A percentile compares a stretch with the other conserved stretches of the same genome.
Conservation (phyloP, 257 asterid species). For the Solanum sitiens region DNA sequence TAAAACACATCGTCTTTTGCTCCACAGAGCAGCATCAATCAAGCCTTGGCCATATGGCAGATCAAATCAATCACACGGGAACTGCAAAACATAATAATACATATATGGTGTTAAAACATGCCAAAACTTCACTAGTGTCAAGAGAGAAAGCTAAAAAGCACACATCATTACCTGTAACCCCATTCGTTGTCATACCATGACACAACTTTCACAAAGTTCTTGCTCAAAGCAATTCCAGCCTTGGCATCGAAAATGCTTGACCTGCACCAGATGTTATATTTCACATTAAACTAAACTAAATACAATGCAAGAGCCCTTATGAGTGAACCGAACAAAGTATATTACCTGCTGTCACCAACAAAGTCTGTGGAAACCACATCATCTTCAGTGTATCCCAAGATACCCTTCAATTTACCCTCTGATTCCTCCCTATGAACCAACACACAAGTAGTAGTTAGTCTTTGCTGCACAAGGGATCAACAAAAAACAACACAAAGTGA, state of each 20-base stretch:
- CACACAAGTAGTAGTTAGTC: not conserved
- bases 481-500: not conserved
- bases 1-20: not conserved
- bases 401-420: slow-evolving; percentile 67
- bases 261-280: slow-evolving; percentile 14
- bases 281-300: not conserved
- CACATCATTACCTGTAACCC: slow-evolving; percentile 51
- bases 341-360: slow-evolving; percentile 61
- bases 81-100: slow-evolving; percentile 20
- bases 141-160: not conserved
- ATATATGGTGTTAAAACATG: not conserved
- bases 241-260: slow-evolving; percentile 83
- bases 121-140: no score
- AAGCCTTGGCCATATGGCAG: slow-evolving; percentile 36
- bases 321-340: not conserved
- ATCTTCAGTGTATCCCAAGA: slow-evolving; percentile 71
- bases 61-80: slow-evolving; percentile 62
- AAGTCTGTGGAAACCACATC: slow-evolving; percentile 76
- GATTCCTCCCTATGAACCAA: slow-evolving; percentile 53
- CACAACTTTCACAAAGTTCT: slow-evolving; percentile 51
- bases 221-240: slow-evolving; percentile 77
- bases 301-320: not conserved
- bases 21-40: not conserved
- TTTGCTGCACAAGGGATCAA: not conserved
- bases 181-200: slow-evolving; percentile 80